Evolutionary conservation across 2,329 filamentous ascomycete species (phyloP), one percentile per base, ranked within the genome.

Genomic region (Sporothrix mexicana): DNA sequence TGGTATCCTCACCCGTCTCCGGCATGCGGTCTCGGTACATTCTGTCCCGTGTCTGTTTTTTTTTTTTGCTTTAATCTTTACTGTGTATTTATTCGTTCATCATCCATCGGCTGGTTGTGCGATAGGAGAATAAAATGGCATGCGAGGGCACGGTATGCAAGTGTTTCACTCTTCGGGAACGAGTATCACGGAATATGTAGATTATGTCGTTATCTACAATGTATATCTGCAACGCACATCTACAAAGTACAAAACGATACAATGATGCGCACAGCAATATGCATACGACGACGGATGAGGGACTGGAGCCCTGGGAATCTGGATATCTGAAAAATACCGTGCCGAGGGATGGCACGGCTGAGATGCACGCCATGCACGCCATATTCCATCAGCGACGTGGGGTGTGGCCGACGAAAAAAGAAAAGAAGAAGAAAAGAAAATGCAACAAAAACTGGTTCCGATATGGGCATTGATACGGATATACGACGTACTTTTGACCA

Each of bases 71-170:
- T 36, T 36, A 36, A 36, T 36, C 3, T 36, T 36, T n/a, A n/a
- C n/a, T n/a, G n/a, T n/a, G n/a, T n/a, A n/a, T n/a, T n/a, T n/a
- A n/a, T n/a, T n/a, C 30, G 30, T 7, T 36, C 30, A 36, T 36
- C 30, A 7, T 36, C 7, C 30, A 36, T 36, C 30, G 30, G 30
- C 30, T 5, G 30, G 45, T 51, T 43, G 66, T 55, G 66, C 66
- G 66, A 69, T 69, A 69, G 66, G 66, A 69, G 49, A 55, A 69
- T 69, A 23, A 53, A 53, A 53, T 55, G 49, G 66, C 49, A 55
- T 66, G 41, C 61, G 12, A n/a, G n/a, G n/a, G n/a, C 12, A 12
- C 41, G 36, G 9, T 41, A 62, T 45, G 59, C 59, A 66, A 66
- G 41, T 66, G 61, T 66, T 66, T 66, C 61, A 47, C 61, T 25